Base-by-base conservation (phyloP, 2,329 filamentous ascomycete genomes). In the Neonectria ditissima region DNA sequence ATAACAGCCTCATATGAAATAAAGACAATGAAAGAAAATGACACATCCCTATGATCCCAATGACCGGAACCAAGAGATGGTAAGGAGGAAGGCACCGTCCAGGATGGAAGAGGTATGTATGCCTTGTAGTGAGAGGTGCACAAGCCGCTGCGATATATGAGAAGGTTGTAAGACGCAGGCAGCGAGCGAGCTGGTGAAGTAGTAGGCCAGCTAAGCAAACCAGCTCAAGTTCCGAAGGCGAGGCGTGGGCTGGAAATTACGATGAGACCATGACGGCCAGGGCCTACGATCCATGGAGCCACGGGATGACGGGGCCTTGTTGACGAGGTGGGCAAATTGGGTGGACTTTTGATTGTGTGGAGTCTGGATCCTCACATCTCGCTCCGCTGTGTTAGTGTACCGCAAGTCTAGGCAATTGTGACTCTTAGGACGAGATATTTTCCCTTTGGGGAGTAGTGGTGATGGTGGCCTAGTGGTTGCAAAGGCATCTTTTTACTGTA, bases 221-320 rank as follows among this genome's bases (percentile, higher is more conserved):
- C 32, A 48, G 28, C 39, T 47, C 18, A 30, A 41, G 56, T 28
- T 54, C 30, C 32, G 59, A 39, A 65, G 62, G 59, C 65, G 63
- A 66, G 62, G 58, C 47, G 59, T 62, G 58, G 54, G 50, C 50
- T 66, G 58, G 65, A 69, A 67, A 69, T 67, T 63, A 59, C 39
- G 53, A 63, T 59, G 59, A 69, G 67, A 69, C 63, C 45, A 59
- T 45, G 34, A 55, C 41, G 28, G 37, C 48, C 47, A 37, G 54
- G 44, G 55, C 53, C 56, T 39, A 47, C 30, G 53, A 64, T 62
- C 32, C 51, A 63, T 60, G 45, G 61, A 45, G 48, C 30, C 39
- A 56, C 47, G 48, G 45, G 52, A 54, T 53, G 37, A 59, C 59
- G 58, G 61, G 53, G 39, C 45, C 26, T 20, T 52, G 48, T 50